Evolutionary conservation across 768 basidiomycete genomes (phyloP).

Genomic region (Lactifluus hygrophoroides): DNA sequence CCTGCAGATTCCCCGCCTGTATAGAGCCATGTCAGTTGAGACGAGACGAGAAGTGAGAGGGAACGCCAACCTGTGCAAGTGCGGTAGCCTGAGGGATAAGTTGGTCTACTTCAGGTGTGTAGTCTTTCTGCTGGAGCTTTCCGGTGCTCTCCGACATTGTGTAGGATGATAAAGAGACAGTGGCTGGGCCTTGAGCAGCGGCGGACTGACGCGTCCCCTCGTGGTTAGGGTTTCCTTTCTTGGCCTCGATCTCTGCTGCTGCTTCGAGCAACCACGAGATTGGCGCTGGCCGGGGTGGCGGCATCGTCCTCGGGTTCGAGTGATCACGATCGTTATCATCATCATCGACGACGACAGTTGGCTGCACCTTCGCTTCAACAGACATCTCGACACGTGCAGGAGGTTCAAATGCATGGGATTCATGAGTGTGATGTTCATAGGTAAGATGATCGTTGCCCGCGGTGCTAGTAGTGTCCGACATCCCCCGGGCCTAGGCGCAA

Average conservation of each 20-base stretch:
- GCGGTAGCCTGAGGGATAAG: slow-evolving; percentile 60
- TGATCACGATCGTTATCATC: too few relatives aligned
- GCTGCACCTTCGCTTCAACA: background rate
- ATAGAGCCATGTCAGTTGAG: background rate
- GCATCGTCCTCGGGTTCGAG: too few relatives aligned
- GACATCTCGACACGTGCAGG: background rate
- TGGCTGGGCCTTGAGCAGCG: background rate
- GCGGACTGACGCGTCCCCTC: slow-evolving; percentile 33
- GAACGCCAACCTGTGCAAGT: slow-evolving; percentile 56
- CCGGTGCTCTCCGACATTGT: slow-evolving; percentile 58
- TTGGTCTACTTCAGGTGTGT: slow-evolving; percentile 70
- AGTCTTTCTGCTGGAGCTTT: slow-evolving; percentile 84
- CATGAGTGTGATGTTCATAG: slow-evolving; percentile 33
- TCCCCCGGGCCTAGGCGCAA: slow-evolving; percentile 3
- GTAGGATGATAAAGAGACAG: slow-evolving; percentile 22
- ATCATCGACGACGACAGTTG: background rate
- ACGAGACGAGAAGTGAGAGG: background rate
- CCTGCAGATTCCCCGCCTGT: slow-evolving; percentile 75
- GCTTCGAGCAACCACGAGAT: slow-evolving; percentile 1
- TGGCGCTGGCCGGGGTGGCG: too few relatives aligned
- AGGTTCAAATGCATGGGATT: slow-evolving; percentile 28
- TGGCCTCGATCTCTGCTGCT: slow-evolving; percentile 6
- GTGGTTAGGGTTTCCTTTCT: slow-evolving; percentile 19
- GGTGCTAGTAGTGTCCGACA: slow-evolving; percentile 10
- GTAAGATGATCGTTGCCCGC: slow-evolving; percentile 5